phyloP scores from a whole-genome alignment of 139 green algal species.

The Yamagishiella unicocca region DNA sequence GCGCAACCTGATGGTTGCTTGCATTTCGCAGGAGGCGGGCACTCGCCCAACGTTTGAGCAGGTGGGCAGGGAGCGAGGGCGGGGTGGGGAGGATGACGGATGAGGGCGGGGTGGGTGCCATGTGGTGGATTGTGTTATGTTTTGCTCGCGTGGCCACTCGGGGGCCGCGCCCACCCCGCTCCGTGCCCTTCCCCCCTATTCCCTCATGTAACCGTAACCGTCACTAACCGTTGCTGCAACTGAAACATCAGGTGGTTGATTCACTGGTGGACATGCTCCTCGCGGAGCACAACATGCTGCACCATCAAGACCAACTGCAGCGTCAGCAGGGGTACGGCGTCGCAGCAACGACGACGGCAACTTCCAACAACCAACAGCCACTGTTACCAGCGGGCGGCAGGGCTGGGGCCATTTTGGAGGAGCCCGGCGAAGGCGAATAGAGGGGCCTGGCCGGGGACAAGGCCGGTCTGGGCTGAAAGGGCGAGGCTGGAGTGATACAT shows the following conservation, averaged over 20 bases:
- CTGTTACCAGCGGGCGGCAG: too few relatives aligned
- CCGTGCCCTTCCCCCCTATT: not conserved
- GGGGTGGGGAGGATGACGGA: not conserved
- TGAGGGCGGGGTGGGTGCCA: not conserved
- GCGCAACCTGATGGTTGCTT: slow-evolving; percentile 9
- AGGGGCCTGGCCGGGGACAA: too few relatives aligned
- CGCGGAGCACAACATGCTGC: not conserved
- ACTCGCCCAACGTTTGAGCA: slow-evolving; percentile 18
- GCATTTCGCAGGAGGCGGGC: not conserved
- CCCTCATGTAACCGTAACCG: too few relatives aligned
- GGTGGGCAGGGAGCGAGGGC: not conserved
- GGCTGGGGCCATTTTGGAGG: not conserved
- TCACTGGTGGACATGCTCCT: slow-evolving; percentile 40
- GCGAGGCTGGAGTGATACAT: too few relatives aligned
- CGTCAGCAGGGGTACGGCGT: not conserved
- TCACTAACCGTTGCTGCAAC: not conserved
- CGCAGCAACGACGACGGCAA: not conserved
- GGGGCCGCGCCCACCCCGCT: not conserved
- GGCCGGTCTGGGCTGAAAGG: too few relatives aligned
- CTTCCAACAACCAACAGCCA: too few relatives aligned
- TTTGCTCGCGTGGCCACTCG: not conserved
- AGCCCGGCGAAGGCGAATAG: not conserved
- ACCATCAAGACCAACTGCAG: not conserved
- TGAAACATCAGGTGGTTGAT: slow-evolving; percentile 25
- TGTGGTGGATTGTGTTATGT: not conserved